Percentiles rank a stretch among this genome's conserved stretches.
Evolutionary conservation across 2,329 filamentous ascomycete genomes (phyloP).

Genomic region (Neopestalotiopsis clavispora): DNA sequence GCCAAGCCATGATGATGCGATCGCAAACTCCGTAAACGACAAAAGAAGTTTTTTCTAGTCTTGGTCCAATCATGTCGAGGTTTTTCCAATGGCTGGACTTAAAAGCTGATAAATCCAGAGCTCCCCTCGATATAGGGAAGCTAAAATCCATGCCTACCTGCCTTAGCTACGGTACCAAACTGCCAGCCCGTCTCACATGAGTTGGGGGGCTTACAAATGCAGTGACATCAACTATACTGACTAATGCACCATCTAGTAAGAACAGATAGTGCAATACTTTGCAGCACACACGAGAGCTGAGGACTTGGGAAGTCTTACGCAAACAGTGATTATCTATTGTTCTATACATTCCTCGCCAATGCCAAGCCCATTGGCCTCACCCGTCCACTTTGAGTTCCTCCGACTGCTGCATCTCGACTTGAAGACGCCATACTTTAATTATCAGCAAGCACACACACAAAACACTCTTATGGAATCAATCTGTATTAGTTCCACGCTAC

Average conservation of each 20-base stretch:
- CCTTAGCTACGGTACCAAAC: neutral
- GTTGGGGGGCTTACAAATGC: slow-evolving; percentile 2
- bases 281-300: neutral
- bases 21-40: neutral
- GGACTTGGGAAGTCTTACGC: neutral
- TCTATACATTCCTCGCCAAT: neutral
- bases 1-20: slow-evolving; percentile 12
- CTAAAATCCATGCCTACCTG: neutral
- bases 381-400: neutral
- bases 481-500: neutral
- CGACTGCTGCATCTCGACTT: neutral
- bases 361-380: neutral
- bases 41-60: neutral
- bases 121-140: neutral
- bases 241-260: neutral
- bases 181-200: neutral
- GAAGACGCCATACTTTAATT: neutral
- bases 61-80: neutral
- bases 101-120: slow-evolving; percentile 14
- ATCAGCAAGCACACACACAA: neutral
- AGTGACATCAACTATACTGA: slow-evolving; percentile 2
- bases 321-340: neutral
- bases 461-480: neutral
- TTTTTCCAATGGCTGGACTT: neutral
- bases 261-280: neutral